Base-by-base conservation (phyloP, 2,329 filamentous ascomycete species). In the Botryotinia globosa region DNA sequence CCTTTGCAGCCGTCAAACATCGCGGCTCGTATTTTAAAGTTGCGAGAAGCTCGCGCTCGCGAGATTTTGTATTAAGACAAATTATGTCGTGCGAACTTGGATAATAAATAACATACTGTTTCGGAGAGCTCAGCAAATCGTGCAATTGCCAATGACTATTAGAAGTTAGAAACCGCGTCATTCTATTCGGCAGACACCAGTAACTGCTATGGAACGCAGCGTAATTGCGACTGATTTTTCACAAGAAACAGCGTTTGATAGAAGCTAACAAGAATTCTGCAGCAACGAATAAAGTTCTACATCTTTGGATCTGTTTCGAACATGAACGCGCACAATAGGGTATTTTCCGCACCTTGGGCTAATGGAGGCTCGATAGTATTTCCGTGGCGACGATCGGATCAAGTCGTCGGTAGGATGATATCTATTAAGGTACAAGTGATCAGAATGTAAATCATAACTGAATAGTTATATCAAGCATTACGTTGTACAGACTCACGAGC, bases 61-160 rank as follows among this genome's bases (percentile, higher is more conserved):
- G 89, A 77, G 88, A 90, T 74, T 83, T 87, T 73, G 91, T 89
- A 78, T 94, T 88, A 72, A 95, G 87, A 51, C 88, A 87, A 78
- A 91, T 91, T 69, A 94, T 88, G 74, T 94, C 89, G 78, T 86
- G 84, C 73, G 92, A 91, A 76, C 90, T 90, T 51, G 94, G 94
- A 79, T 97, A 97, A 85, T 97, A 98, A 76, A 98, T 87, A 77
- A 91, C 84, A 81, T 94, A 89, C 61, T 89, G 86, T 79, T 92
- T 89, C 76, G 93, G 90, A 39, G 91, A 91, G 81, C 93, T 95
- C 80, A 98, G 92, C 77, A 97, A 90, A 77, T 97, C 95, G 72
- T 95, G 93, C 63, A 99, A 86, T 83, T 96, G 93, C 90, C 92
- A 94, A 83, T 96, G 93, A 77, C 92, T 94, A 78, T 42, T 18